Percentiles rank a stretch among this genome's conserved stretches.
Conservation (phyloP, 768 basidiomycete species). For the Boletus speciosus region DNA sequence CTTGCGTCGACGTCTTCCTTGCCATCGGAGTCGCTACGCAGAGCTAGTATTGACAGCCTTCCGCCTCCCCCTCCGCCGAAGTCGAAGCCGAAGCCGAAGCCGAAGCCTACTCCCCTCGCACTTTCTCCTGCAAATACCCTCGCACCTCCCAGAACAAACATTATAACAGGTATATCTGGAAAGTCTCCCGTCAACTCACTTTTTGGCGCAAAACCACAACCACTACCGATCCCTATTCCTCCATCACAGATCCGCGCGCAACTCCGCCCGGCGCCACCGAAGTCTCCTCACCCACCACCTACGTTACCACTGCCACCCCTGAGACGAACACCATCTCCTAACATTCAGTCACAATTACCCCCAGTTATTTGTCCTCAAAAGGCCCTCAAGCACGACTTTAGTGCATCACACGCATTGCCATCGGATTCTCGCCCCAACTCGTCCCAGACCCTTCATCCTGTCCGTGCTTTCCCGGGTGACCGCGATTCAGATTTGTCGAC, state of each 20-base stretch:
- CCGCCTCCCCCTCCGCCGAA: slow-evolving; percentile 25
- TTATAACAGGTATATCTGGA: slow-evolving; percentile 22
- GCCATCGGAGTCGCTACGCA: slow-evolving; percentile 3
- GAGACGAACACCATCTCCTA: slow-evolving; percentile 14
- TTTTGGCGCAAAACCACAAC: slow-evolving; percentile 23
- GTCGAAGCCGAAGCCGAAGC: slow-evolving; percentile 11
- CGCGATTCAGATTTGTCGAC: slow-evolving; percentile 36
- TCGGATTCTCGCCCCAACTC: slow-evolving; percentile 15
- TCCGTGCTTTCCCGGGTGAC: slow-evolving; percentile 16
- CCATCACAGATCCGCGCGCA: slow-evolving; percentile 28
- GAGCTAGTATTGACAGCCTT: slow-evolving; percentile 12
- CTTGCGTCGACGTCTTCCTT: not conserved
- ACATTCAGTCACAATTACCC: slow-evolving; percentile 7
- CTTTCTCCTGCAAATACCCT: slow-evolving; percentile 7
- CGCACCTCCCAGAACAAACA: slow-evolving; percentile 15
- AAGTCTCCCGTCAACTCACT: slow-evolving; percentile 24
- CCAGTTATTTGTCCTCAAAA: slow-evolving; percentile 6
- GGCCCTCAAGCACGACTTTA: not conserved
- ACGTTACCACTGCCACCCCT: slow-evolving; percentile 22
- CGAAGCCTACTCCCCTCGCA: slow-evolving; percentile 12
- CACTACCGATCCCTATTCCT: slow-evolving; percentile 26
- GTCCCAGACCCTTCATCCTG: slow-evolving; percentile 18
- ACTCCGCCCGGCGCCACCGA: slow-evolving; percentile 27
- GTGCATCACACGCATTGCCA: not conserved
- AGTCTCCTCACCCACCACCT: slow-evolving; percentile 18